Evolutionary conservation across 345 rosid species (phyloP).

Genomic region (Linum usitatissimum): DNA sequence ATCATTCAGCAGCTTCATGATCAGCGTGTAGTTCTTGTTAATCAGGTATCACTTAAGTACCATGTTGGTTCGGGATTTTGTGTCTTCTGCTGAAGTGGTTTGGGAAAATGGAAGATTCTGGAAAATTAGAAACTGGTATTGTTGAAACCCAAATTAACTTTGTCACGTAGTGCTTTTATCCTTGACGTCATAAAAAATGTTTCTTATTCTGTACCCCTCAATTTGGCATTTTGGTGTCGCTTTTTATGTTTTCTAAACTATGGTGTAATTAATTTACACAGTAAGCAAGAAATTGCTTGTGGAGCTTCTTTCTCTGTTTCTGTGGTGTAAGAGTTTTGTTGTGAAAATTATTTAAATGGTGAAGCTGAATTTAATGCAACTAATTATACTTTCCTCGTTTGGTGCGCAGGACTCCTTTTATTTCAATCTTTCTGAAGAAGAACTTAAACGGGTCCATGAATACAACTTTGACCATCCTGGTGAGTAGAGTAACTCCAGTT

Average conservation of each 20-base stretch:
- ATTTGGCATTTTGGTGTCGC: background rate
- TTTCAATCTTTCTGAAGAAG: slow-evolving; percentile 78
- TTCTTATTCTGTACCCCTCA: no score
- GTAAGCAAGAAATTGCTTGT: background rate
- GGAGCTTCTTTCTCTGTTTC: background rate
- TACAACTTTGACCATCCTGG: slow-evolving; percentile 99
- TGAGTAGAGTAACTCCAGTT: slow-evolving; percentile 31
- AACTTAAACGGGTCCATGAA: slow-evolving; percentile 75
- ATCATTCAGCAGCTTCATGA: slow-evolving; percentile 98
- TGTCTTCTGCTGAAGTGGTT: background rate
- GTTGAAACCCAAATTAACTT: background rate
- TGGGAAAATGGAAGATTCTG: background rate
- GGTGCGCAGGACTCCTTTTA: slow-evolving; percentile 94
- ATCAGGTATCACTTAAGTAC: slow-evolving; percentile 42
- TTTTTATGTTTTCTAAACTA: background rate
- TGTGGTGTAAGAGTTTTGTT: background rate
- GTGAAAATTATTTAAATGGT: background rate
- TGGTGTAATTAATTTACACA: background rate
- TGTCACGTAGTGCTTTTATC: background rate
- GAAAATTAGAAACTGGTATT: background rate
- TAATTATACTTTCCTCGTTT: background rate
- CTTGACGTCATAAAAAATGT: background rate
- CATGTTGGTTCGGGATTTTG: background rate
- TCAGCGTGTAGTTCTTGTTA: slow-evolving; percentile 95
- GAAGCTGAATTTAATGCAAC: background rate